A percentile compares a stretch with the other conserved stretches of the same genome.
Conservation (phyloP, 176 grass and related monocot species). For the Bolboschoenus planiculmis region DNA sequence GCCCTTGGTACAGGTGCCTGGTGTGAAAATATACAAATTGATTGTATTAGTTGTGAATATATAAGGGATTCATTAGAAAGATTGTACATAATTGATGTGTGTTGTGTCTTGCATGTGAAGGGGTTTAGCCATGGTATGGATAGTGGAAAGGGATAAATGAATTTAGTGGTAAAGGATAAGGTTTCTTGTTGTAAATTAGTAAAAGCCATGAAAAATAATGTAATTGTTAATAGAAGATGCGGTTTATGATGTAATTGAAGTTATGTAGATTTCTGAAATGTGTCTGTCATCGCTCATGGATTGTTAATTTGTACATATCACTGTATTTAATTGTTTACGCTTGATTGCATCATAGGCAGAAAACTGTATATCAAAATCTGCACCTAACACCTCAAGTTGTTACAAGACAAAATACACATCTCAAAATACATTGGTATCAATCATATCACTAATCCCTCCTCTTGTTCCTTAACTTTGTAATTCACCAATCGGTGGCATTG, state of each 20-base stretch:
- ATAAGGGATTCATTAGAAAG: slow-evolving; percentile 14
- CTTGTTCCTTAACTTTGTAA: slow-evolving; percentile 22
- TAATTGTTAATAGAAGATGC: slow-evolving; percentile 3
- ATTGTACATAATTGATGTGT: slow-evolving; percentile 27
- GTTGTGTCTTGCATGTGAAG: slow-evolving; percentile 9
- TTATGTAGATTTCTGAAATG: neutral
- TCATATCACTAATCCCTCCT: neutral
- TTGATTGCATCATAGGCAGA: neutral
- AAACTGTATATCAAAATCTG: slow-evolving; percentile 25
- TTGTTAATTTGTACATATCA: neutral
- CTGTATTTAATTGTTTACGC: neutral
- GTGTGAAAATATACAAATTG: slow-evolving; percentile 25
- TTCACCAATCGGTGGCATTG: slow-evolving; percentile 23
- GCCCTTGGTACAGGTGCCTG: slow-evolving; percentile 61
- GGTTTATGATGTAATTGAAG: slow-evolving; percentile 10
- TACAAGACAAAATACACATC: neutral
- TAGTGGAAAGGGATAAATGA: neutral
- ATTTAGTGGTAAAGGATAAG: neutral
- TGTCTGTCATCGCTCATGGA: neutral
- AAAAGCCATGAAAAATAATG: neutral
- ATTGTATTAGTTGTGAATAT: slow-evolving; percentile 20
- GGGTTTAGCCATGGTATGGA: slow-evolving; percentile 6
- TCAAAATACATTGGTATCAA: slow-evolving; percentile 18
- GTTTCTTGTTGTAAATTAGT: slow-evolving; percentile 17
- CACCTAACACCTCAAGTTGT: slow-evolving; percentile 8